These are phyloP conservation scores for Nakazawaea anatomiae DNA, from an alignment of 805 yeast species.

Conservation along the genomic window DNA sequence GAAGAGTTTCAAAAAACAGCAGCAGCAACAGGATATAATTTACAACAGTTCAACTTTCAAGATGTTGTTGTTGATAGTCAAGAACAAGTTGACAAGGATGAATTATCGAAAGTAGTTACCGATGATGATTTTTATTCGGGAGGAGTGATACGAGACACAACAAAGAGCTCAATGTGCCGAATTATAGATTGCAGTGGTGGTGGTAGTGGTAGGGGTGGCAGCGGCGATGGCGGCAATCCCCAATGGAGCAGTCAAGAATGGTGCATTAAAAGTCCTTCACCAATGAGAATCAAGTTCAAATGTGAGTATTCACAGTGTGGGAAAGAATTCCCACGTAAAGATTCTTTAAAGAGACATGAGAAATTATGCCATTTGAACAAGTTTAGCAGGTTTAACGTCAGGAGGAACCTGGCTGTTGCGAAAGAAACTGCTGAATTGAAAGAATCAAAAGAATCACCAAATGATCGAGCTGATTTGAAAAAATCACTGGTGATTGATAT, in stretches of 20 bases:
- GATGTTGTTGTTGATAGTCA: no score
- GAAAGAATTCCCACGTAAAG: constrained; percentile 44
- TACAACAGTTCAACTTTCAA: background rate
- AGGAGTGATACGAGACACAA: no score
- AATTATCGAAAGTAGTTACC: no score
- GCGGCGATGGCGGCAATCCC: background rate
- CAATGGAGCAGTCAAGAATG: no score
- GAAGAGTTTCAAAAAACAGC: constrained; percentile 2
- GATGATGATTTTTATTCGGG: no score
- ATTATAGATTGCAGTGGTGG: background rate
- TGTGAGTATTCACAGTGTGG: constrained; percentile 26
- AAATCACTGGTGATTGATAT: no score
- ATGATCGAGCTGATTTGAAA: no score
- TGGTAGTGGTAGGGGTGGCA: background rate
- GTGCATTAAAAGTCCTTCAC: no score
- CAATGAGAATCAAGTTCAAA: no score
- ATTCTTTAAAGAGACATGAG: constrained; percentile 47
- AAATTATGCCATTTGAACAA: constrained; percentile 44
- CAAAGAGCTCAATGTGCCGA: background rate
- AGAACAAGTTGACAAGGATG: no score
- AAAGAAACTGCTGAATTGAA: background rate
- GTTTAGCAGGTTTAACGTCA: constrained; percentile 32
- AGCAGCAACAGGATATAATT: constrained; percentile 9
- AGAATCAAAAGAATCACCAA: constrained; percentile 14
- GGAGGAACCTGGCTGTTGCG: constrained; percentile 12